Evolutionary conservation across 257 asterid genomes (phyloP).

Genomic region (Paraleonurus japonicus): DNA sequence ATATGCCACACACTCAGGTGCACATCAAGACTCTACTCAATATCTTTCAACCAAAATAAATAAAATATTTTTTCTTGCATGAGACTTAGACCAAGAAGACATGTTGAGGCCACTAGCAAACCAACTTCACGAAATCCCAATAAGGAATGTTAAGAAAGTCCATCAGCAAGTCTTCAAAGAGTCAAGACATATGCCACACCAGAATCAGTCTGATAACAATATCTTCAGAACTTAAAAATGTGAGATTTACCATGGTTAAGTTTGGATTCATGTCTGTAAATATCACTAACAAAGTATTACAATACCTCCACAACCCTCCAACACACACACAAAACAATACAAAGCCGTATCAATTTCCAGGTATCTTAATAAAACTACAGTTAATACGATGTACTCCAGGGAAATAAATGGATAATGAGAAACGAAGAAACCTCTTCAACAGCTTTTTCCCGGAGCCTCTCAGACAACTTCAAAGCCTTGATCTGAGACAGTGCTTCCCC

Average conservation of each 20-base stretch:
- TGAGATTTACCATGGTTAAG: neutral
- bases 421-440: slow-evolving; percentile 77
- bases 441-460: slow-evolving; percentile 82
- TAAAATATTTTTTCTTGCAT: neutral
- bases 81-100: slow-evolving; percentile 12
- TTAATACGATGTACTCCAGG: slow-evolving; percentile 1
- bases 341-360: neutral
- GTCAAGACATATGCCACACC: slow-evolving; percentile 2
- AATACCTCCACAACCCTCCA: neutral
- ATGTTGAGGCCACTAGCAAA: slow-evolving; percentile 11
- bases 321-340: neutral
- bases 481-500: slow-evolving; percentile 88
- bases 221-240: neutral
- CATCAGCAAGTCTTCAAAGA: neutral
- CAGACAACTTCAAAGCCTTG: slow-evolving; percentile 75
- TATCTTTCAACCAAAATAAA: neutral
- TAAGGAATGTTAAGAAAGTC: slow-evolving; percentile 9
- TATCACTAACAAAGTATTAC: neutral
- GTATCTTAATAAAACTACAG: neutral
- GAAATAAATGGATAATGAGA: neutral
- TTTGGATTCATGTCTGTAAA: neutral
- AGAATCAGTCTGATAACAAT: neutral
- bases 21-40: neutral
- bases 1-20: neutral
- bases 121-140: neutral